Evolutionary conservation across 176 grass and related monocot genomes (phyloP).

Genomic region (Zoysia pacifica): DNA sequence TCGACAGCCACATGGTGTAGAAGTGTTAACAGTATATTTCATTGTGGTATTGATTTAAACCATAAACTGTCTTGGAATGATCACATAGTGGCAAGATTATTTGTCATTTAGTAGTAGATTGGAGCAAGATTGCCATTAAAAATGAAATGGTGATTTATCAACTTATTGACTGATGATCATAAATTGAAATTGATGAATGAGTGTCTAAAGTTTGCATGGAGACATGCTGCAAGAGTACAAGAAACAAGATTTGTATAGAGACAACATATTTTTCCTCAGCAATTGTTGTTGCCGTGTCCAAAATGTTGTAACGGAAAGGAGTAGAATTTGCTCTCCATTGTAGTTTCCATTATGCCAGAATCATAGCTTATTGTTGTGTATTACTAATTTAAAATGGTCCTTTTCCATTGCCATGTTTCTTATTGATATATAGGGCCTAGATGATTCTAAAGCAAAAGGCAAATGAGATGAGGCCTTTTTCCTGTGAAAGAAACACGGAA

Average conservation of each 20-base stretch:
- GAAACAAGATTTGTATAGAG: background rate
- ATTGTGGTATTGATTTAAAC: background rate
- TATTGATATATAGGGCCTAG: background rate
- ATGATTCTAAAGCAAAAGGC: conserved; percentile 15
- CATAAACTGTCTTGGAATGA: background rate
- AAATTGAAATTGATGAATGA: conserved; percentile 5
- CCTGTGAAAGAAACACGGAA: background rate
- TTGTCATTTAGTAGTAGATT: background rate
- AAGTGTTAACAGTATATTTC: background rate
- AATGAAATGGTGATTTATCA: conserved; percentile 5
- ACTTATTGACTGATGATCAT: background rate
- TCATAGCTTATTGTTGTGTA: background rate
- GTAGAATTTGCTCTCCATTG: background rate
- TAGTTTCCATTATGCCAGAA: background rate
- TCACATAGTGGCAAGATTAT: background rate
- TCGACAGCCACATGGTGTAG: background rate
- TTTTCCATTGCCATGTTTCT: background rate
- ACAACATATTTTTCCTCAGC: background rate
- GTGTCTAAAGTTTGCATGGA: background rate
- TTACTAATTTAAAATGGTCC: background rate
- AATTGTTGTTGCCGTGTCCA: background rate
- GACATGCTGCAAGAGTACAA: background rate
- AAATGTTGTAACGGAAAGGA: background rate
- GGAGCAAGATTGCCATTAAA: background rate
- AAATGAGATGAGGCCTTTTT: conserved; percentile 5